Base-by-base conservation (phyloP, 805 yeast species). In the Candida ficus region DNA sequence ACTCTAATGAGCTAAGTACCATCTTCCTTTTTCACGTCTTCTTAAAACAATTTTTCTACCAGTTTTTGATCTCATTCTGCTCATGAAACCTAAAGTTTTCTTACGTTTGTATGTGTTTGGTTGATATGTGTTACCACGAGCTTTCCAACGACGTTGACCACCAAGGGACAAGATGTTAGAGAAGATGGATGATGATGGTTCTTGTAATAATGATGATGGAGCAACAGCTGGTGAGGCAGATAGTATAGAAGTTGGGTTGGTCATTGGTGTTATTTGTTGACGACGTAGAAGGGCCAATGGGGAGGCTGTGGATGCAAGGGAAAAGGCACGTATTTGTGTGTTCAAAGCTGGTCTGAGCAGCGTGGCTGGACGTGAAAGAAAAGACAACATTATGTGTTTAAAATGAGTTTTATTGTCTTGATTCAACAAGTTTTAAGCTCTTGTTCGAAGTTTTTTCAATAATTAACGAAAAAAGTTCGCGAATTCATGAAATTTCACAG, bases 51-150 rank as follows among this genome's bases (percentile, higher is more conserved):
- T 76, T 58, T 80, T 85, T 51, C 91, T 76, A 7, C 97, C 97
- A 28, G 76, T 73, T 53, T 73, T 76, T 7, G 83, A 65, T 57
- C 80, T 78, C 63, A 83, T 75, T 60, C 97, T 78, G 11, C 95
- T 88, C 59, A 93, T 70, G 54, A 90, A 93, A 0, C 99, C 99
- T 43, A 84, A 72, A 26, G 84, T 79, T 63, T 96, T 81, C 70
- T 93, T 93, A 61, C 98, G 76, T 61, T 85, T 87, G 48, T 87
- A 68, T 5, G 95, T 88, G 46, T 88, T 82, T 38, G 99, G 99
- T 64, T 91, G 97, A 64, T 83, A 91, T 16, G 96, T 87, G 67
- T 87, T 84, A 64, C 99, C 98, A 66, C 96, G 79, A 29, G 91
- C 71, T 60, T 87, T 81, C 83, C 90, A 82, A 71, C 96, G 70